Evolutionary conservation across 2,329 filamentous ascomycete genomes (phyloP).

Genomic region (Colletotrichum abscissum): DNA sequence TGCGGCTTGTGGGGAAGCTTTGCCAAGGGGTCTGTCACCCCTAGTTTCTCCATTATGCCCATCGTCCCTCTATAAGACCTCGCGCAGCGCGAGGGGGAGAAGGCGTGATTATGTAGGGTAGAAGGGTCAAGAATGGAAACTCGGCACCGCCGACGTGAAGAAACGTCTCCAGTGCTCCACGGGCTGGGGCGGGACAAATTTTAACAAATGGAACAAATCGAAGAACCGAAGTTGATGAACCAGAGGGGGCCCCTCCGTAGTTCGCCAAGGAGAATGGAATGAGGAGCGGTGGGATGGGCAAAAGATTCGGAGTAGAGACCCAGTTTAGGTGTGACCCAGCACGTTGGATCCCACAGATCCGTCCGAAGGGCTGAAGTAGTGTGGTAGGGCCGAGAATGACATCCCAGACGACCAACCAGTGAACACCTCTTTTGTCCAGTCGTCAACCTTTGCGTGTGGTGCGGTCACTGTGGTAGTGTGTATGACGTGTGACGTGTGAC

Average conservation of each 20-base stretch:
- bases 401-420: not conserved
- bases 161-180: slow-evolving; percentile 6
- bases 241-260: not conserved
- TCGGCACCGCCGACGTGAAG: slow-evolving; percentile 31
- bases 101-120: slow-evolving; percentile 29
- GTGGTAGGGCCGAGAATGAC: not conserved
- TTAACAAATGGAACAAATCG: not conserved
- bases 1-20: slow-evolving; percentile 28
- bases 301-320: slow-evolving; percentile 7
- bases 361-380: slow-evolving; percentile 1
- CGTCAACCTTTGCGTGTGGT: not conserved
- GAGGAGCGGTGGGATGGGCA: not conserved
- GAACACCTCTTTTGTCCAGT: not conserved
- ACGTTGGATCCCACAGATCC: slow-evolving; percentile 10
- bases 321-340: slow-evolving; percentile 24
- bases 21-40: slow-evolving; percentile 28
- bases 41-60: slow-evolving; percentile 34
- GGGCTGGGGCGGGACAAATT: slow-evolving; percentile 7
- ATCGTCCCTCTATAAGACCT: slow-evolving; percentile 20
- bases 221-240: not conserved
- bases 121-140: not conserved
- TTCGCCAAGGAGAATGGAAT: not conserved
- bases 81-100: slow-evolving; percentile 8
- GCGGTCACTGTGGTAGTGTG: not conserved
- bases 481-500: not conserved